Base-by-base conservation (phyloP, 1,284 basidiomycete genomes). In the Ceratobasidium sp. region DNA sequence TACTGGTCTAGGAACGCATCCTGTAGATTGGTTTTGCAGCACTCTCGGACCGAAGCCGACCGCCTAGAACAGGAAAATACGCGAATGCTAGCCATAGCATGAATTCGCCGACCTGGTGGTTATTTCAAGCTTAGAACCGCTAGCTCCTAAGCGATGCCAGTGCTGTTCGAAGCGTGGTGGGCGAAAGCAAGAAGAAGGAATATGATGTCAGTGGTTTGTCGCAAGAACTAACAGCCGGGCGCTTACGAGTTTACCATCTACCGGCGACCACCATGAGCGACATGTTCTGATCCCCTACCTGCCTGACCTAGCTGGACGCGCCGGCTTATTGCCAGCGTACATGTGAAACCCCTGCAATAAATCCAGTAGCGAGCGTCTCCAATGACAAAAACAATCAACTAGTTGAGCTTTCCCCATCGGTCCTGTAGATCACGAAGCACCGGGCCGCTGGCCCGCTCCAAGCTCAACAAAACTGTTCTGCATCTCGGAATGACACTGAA, bases 381-480 rank as follows among this genome's bases (percentile, higher is more conserved):
- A 33, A 33, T 33, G 33, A 33, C 33, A 33, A 26, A 64, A 61
- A 5, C 23, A 23, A 12, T n/a, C 20, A 18, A 13, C 12, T 18
- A 20, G 69, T 40, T 20, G 20, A 55, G n/a, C 69, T 26, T 71
- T 58, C 69, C 40, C 69, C 69, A 60, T 71, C 6, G 26, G 40
- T 40, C 53, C 5, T 60, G 18, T 20, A 51, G 58, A 33, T 63
- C 58, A 44, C 23, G 44, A 26, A 39, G 6, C 4, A 26, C 58
- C 58, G 73, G 60, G 63, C 73, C 73, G 51, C 84, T 79, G 85
- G 70, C 85, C 86, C 7, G 81, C 79, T 78, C 84, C 85, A 80
- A 86, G 84, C 10, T 83, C 84, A 77, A 84, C 85, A 60, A 85
- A 84, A 42, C 84, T 84, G 46, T 84, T 71, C 86, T 86, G 20